phyloP scores from a whole-genome alignment of 129 eudicot species.

The Erigeron canadensis region DNA sequence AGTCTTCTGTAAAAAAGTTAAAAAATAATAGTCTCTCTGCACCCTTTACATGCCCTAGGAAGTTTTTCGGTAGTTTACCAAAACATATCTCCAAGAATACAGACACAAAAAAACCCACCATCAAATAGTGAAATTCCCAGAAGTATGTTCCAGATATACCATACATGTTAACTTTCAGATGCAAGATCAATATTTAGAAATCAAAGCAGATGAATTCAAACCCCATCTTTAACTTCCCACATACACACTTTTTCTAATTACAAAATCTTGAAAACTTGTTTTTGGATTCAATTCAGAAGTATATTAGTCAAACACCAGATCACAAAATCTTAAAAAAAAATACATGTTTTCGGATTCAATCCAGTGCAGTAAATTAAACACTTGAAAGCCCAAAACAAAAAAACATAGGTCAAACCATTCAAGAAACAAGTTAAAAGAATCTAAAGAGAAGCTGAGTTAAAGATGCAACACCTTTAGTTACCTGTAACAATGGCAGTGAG shows the following conservation, averaged over 20 bases:
- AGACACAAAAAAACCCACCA: too few species aligned
- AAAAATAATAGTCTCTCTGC: too few species aligned
- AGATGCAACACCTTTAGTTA: neutral
- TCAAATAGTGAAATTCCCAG: neutral
- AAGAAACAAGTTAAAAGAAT: neutral
- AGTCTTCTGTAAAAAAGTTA: neutral
- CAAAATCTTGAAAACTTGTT: neutral
- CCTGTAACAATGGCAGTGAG: constrained; percentile 78
- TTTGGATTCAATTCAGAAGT: neutral
- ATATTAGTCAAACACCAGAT: neutral
- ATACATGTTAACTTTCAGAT: neutral
- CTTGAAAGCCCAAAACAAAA: neutral
- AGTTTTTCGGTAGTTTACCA: neutral
- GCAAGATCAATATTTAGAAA: constrained; percentile 5
- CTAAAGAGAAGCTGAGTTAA: constrained; percentile 10
- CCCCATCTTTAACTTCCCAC: neutral
- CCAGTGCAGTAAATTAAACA: neutral
- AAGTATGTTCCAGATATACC: neutral
- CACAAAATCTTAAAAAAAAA: neutral
- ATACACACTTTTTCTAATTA: neutral
- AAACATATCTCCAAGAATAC: neutral
- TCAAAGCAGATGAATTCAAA: neutral
- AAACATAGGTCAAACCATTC: neutral
- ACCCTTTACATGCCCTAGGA: too few species aligned
- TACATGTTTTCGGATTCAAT: neutral